Evolutionary conservation across 352 stramenopile species (phyloP).

Genomic region (Phytophthora megakarya): DNA sequence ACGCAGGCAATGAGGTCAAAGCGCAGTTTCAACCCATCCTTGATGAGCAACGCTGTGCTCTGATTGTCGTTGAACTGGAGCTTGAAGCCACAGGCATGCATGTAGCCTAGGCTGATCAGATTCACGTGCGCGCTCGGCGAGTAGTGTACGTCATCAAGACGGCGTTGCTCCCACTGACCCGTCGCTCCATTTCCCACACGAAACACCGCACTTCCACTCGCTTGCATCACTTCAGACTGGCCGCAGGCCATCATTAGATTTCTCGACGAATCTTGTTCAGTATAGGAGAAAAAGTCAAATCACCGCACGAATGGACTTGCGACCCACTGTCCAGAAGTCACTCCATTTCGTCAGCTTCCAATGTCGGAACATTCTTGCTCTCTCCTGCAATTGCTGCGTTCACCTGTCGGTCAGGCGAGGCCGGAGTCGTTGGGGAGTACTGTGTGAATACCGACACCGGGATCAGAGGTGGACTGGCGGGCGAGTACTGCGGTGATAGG

Average conservation of each 20-base stretch:
- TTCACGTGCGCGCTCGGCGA: constrained; percentile 10
- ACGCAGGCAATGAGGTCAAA: constrained; percentile 8
- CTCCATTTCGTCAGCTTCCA: neutral
- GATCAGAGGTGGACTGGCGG: neutral
- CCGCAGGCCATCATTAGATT: constrained; percentile 9
- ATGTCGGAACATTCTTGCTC: neutral
- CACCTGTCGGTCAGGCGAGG: neutral
- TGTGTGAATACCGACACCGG: neutral
- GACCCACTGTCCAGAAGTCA: constrained; percentile 1
- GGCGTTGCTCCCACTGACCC: constrained; percentile 6
- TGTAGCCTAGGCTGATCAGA: constrained; percentile 15
- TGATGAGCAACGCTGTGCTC: constrained; percentile 7
- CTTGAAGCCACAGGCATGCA: constrained; percentile 8
- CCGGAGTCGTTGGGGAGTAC: neutral
- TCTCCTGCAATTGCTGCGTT: neutral
- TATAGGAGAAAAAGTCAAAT: neutral
- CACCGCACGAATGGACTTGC: constrained; percentile 12
- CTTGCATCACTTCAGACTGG: neutral
- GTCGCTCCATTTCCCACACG: neutral
- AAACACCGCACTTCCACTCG: constrained; percentile 2
- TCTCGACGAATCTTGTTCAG: neutral
- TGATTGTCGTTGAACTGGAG: constrained; percentile 9
- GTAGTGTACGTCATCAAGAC: constrained; percentile 20
- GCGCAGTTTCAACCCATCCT: constrained; percentile 8
- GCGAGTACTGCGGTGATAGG: neutral